Percentiles rank a stretch among this genome's conserved stretches.
Evolutionary conservation across 1,284 basidiomycete species (phyloP).

Genomic region (Agaricales sp.): DNA sequence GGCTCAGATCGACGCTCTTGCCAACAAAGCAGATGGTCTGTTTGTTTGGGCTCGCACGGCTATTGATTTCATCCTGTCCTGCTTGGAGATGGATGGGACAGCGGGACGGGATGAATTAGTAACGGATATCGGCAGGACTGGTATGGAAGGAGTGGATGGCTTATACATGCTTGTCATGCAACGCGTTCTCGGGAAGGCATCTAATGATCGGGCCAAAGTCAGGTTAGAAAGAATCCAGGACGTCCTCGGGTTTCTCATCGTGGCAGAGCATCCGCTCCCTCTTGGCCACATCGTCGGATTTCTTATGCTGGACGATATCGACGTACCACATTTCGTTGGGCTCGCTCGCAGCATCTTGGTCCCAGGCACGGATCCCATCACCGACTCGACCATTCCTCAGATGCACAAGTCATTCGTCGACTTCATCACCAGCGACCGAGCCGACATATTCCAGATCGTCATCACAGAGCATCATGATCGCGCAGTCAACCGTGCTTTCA

Average conservation of each 20-base stretch:
- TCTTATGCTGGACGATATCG: background rate
- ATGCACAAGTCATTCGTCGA: conserved; percentile 2
- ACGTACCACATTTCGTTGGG: background rate
- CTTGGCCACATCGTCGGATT: background rate
- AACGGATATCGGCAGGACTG: background rate
- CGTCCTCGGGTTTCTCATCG: background rate
- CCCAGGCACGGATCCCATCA: background rate
- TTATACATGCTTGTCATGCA: background rate
- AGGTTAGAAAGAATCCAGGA: background rate
- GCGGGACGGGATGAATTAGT: background rate
- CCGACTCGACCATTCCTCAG: background rate
- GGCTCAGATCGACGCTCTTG: background rate
- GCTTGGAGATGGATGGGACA: background rate
- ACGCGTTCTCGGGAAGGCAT: background rate
- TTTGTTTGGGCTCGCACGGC: background rate
- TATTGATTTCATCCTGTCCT: background rate
- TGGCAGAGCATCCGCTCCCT: background rate
- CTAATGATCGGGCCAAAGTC: no score
- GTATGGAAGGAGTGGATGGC: background rate
- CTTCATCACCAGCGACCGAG: background rate
- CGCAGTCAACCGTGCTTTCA: background rate
- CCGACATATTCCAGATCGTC: background rate
- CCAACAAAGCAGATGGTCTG: background rate
- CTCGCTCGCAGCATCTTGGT: background rate
- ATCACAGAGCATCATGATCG: background rate